Conservation (phyloP, 176 grass and related monocot species). For the Oryza officinalis region DNA sequence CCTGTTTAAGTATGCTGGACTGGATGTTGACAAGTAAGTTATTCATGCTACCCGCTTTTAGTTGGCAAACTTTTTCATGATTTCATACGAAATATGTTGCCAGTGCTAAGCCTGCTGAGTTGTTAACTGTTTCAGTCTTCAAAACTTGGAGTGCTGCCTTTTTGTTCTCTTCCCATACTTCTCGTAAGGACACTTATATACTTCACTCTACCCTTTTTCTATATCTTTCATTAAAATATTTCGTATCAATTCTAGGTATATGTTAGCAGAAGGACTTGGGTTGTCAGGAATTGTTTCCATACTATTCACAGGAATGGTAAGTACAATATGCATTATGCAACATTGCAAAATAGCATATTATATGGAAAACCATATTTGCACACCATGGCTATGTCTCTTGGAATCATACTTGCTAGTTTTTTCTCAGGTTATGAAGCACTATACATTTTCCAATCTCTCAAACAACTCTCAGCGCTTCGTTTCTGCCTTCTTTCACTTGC, state of each 20-base stretch:
- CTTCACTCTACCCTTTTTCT: background rate
- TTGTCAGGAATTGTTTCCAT: conserved; percentile 99
- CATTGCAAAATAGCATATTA: conserved; percentile 33
- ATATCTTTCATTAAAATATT: conserved; percentile 29
- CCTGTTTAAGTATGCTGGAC: conserved; percentile 99
- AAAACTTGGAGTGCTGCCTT: conserved; percentile 98
- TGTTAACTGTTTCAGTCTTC: conserved; percentile 66
- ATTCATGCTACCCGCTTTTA: conserved; percentile 16
- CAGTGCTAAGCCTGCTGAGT: conserved; percentile 27
- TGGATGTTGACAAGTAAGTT: conserved; percentile 97
- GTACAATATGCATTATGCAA: conserved; percentile 36
- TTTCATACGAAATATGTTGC: conserved; percentile 20
- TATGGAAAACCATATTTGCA: conserved; percentile 13
- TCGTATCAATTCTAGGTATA: conserved; percentile 66
- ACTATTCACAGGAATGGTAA: conserved; percentile 98
- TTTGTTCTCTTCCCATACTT: conserved; percentile 99
- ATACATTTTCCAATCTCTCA: conserved; percentile 96
- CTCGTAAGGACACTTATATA: conserved; percentile 70
- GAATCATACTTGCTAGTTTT: conserved; percentile 34
- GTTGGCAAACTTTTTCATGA: background rate
- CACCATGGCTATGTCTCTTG: conserved; percentile 8
- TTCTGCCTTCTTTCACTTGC: conserved; percentile 90
- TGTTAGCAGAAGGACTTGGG: conserved; percentile 99
- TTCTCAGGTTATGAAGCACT: conserved; percentile 95
- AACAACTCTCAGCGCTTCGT: conserved; percentile 91